Conservation (phyloP, 306 rosid genomes). For the Citrullus amarus region DNA sequence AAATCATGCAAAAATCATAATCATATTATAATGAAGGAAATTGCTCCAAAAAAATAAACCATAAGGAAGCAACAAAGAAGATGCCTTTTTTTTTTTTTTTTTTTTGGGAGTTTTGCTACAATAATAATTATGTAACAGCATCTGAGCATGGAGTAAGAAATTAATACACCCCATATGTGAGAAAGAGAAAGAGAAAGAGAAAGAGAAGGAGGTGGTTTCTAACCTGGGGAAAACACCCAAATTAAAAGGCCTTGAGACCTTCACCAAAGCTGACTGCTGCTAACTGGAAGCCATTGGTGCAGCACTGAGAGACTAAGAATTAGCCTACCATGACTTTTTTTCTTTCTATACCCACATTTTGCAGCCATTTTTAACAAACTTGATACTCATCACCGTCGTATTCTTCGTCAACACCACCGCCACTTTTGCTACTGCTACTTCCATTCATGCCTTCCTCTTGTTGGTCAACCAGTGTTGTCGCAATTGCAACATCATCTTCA, state of each 20-base stretch:
- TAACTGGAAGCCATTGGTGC: no score
- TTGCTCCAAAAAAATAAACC: neutral
- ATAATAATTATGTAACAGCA: neutral
- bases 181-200: neutral
- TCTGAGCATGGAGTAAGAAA: neutral
- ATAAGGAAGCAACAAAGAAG: neutral
- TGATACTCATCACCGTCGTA: neutral
- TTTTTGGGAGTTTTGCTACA: neutral
- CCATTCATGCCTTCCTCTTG: neutral
- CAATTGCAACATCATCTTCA: slow-evolving; percentile 3
- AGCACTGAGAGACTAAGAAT: neutral
- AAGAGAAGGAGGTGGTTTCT: neutral
- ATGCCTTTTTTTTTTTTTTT: neutral
- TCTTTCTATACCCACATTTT: neutral
- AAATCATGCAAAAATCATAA: no score
- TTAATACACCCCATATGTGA: neutral
- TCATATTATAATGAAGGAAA: neutral
- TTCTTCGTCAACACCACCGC: slow-evolving; percentile 23
- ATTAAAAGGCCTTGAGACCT: neutral
- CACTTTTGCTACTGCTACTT: neutral
- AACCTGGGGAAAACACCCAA: neutral
- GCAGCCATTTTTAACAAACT: neutral
- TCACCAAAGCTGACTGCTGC: no score
- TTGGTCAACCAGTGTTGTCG: neutral
- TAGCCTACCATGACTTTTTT: neutral